Evolutionary conservation across 179 eudicot species (phyloP), one percentile per base, ranked within the genome.

Genomic region (Beta corolliflora): DNA sequence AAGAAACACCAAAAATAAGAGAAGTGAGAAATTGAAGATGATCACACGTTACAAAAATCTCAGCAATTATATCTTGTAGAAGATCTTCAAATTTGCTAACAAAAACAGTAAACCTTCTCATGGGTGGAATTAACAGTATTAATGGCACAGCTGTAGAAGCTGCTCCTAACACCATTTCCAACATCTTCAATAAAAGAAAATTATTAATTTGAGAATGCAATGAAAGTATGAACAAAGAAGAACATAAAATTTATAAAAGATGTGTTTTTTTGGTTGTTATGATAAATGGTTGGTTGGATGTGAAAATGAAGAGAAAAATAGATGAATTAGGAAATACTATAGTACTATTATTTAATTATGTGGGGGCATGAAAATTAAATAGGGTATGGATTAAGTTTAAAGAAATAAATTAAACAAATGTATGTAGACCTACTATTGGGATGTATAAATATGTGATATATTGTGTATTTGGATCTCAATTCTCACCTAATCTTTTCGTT

Each of bases 61-160:
- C 78, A 64, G 66, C 69, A 52, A 67, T 36, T 70, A 82, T 45
- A 44, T 85, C 87, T 78, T 75, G 84, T 2, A 85, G 45, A 11
- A 85, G 73, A 59, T 81, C 84, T 59, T 85, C 84, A 10, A 85
- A 74, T 8, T 81, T 85, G 4, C 19, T 55, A 7, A 79, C 19
- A 50, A 85, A 85, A 13, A 59, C 41, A 36, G 61, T 85, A 45
- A 81, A 66, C 55, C 82, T 70, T 53, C 84, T 77, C 66, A 77
- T 29, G 12, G 84, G 81, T 12, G 84, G 84, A 10, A 82, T 63
- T 25, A 82, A 44, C 29, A 82, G 56, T n/a, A 82, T 52, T 11
- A 82, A 31, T 58, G 84, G 84, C 60, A 82, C 48, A 4, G 84
- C 81, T 60, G 84, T 23, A 55, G 71, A 71, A 3, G 81, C 84